Evolutionary conservation across 768 basidiomycete genomes (phyloP).

Genomic region (Candolleomyces aberdarensis): DNA sequence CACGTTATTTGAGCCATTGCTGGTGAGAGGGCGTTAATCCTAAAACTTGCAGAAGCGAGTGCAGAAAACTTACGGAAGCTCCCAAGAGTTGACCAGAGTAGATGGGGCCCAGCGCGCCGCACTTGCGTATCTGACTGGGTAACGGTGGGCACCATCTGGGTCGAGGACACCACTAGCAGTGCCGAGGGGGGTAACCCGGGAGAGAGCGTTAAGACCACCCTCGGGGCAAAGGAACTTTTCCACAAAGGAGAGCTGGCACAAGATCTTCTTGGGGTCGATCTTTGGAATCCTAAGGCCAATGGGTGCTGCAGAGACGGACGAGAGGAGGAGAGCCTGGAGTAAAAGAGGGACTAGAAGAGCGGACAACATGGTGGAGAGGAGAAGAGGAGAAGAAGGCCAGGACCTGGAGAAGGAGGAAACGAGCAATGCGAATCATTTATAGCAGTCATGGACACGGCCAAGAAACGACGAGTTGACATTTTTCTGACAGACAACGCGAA

Average conservation of each 20-base stretch:
- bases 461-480: not conserved
- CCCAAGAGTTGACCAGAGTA: constrained; percentile 51
- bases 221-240: constrained; percentile 41
- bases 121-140: constrained; percentile 64
- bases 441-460: not conserved
- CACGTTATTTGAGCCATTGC: constrained; percentile 48
- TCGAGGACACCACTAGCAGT: constrained; percentile 51
- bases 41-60: not conserved
- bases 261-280: constrained; percentile 34
- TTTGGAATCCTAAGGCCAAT: constrained; percentile 30
- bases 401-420: constrained; percentile 3
- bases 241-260: constrained; percentile 47
- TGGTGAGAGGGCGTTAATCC: constrained; percentile 20
- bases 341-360: constrained; percentile 27
- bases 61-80: constrained; percentile 49
- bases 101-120: constrained; percentile 63
- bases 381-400: constrained; percentile 16
- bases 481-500: constrained; percentile 9
- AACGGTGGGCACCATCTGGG: constrained; percentile 49
- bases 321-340: constrained; percentile 31
- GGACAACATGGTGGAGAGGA: constrained; percentile 26
- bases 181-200: constrained; percentile 49
- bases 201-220: constrained; percentile 21
- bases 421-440: constrained; percentile 9
- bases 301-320: constrained; percentile 31